phyloP scores from a whole-genome alignment of 768 basidiomycete genomes.

The Suillus americanus region DNA sequence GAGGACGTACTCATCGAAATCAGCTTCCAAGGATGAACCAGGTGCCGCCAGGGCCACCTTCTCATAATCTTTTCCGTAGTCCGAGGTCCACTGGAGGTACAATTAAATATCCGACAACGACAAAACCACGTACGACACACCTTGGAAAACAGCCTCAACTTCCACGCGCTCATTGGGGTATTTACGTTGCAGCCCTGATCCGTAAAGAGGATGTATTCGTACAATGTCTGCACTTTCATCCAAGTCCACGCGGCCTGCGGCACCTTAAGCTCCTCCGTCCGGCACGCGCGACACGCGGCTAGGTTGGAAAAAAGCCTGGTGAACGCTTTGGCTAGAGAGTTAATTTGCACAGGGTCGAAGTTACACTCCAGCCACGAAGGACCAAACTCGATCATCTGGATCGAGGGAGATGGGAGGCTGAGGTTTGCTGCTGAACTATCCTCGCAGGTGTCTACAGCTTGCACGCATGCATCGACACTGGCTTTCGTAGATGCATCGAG shows the following conservation, averaged over 20 bases:
- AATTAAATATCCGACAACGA: background rate
- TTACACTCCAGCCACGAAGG: conserved; percentile 3
- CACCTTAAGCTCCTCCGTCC: conserved; percentile 1
- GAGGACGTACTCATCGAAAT: background rate
- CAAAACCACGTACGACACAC: background rate
- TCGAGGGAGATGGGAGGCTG: background rate
- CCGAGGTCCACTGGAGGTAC: background rate
- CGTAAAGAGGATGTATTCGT: background rate
- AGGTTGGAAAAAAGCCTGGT: background rate
- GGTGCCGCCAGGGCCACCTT: background rate
- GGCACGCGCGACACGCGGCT: background rate
- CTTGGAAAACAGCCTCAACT: background rate
- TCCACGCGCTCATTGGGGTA: background rate
- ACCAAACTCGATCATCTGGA: conserved; percentile 1
- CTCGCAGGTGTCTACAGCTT: background rate
- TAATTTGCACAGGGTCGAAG: background rate
- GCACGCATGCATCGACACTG: background rate
- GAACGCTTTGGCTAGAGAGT: background rate
- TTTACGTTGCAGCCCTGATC: too few relatives aligned
- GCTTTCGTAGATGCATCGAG: conserved; percentile 1
- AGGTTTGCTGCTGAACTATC: background rate
- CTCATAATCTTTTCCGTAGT: background rate
- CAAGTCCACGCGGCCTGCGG: conserved; percentile 2
- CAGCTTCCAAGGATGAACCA: background rate
- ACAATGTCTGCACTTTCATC: conserved; percentile 1